These are phyloP conservation scores for Sclerotinia trifoliorum DNA, from an alignment of 2,329 filamentous ascomycete species.

Conservation along the genomic window DNA sequence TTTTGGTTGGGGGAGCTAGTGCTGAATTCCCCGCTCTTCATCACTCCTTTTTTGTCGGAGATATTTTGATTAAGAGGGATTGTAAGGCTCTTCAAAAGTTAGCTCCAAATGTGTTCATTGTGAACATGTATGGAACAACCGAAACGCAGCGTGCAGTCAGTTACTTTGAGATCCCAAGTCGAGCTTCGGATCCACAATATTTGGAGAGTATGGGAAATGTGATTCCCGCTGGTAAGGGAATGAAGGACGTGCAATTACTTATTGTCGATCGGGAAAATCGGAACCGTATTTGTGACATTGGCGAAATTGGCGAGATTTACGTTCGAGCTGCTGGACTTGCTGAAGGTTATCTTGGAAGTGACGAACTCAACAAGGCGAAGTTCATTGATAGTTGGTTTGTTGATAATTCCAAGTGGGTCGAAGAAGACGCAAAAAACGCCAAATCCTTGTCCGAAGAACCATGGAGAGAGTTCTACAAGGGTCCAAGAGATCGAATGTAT, in stretches of 20 bases:
- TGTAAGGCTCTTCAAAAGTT: constrained; percentile 73
- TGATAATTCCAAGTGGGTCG: constrained; percentile 39
- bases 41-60: constrained; percentile 86
- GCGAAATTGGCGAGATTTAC: constrained; percentile 82
- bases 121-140: constrained; percentile 88
- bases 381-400: constrained; percentile 41
- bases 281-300: constrained; percentile 69
- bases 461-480: constrained; percentile 77
- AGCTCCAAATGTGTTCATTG: constrained; percentile 70
- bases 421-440: constrained; percentile 57
- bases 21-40: constrained; percentile 75
- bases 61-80: constrained; percentile 82
- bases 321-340: constrained; percentile 80
- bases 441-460: constrained; percentile 60
- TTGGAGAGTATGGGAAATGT: constrained; percentile 68
- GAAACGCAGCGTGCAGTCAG: constrained; percentile 80
- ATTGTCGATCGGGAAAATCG: constrained; percentile 70
- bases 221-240: constrained; percentile 81
- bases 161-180: constrained; percentile 75
- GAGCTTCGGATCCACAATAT: constrained; percentile 60
- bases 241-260: constrained; percentile 84
- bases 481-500: constrained; percentile 83
- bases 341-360: constrained; percentile 64
- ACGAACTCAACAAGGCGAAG: constrained; percentile 38
- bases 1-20: constrained; percentile 79